Evolutionary conservation across 2,329 filamentous ascomycete genomes (phyloP).

Genomic region (Lecanicillium sp.): DNA sequence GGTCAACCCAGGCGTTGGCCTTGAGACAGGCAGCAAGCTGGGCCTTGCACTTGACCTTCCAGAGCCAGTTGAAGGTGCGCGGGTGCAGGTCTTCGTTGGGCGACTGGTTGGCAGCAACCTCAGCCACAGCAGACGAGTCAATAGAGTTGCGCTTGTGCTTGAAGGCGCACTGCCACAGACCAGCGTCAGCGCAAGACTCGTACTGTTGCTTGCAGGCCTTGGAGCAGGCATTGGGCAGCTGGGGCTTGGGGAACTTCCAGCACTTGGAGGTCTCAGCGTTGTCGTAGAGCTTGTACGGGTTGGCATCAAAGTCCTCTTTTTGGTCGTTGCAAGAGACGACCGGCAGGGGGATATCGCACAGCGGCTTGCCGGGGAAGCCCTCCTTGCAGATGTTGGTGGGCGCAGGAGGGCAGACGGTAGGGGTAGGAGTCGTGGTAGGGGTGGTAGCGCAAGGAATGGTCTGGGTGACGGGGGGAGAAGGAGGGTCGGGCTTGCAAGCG

Average conservation of each 20-base stretch:
- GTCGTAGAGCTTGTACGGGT: conserved; percentile 6
- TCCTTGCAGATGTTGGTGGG: conserved; percentile 7
- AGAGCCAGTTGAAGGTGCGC: conserved; percentile 5
- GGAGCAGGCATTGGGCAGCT: conserved; percentile 5
- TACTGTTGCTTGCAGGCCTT: conserved; percentile 8
- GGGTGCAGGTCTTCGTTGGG: background rate
- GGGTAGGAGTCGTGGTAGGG: conserved; percentile 2
- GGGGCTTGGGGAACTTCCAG: conserved; percentile 4
- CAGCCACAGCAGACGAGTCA: background rate
- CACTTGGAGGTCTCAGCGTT: background rate
- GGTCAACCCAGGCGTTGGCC: conserved; percentile 1
- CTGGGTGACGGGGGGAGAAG: conserved; percentile 1
- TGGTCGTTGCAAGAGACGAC: conserved; percentile 6
- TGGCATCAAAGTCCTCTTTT: background rate
- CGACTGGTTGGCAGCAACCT: background rate
- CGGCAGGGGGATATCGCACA: conserved; percentile 7
- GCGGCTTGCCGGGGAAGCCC: conserved; percentile 4
- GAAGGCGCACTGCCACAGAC: conserved; percentile 2
- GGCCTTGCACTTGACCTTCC: conserved; percentile 7
- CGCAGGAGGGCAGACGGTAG: conserved; percentile 2
- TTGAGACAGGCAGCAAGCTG: conserved; percentile 6
- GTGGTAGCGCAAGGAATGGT: conserved; percentile 1
- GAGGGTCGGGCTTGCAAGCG: background rate
- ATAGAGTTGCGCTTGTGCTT: background rate
- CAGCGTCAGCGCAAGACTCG: conserved; percentile 1